These are phyloP conservation scores for Hymenoscyphus linearis DNA, from an alignment of 2,329 filamentous ascomycete species.

Conservation along the genomic window DNA sequence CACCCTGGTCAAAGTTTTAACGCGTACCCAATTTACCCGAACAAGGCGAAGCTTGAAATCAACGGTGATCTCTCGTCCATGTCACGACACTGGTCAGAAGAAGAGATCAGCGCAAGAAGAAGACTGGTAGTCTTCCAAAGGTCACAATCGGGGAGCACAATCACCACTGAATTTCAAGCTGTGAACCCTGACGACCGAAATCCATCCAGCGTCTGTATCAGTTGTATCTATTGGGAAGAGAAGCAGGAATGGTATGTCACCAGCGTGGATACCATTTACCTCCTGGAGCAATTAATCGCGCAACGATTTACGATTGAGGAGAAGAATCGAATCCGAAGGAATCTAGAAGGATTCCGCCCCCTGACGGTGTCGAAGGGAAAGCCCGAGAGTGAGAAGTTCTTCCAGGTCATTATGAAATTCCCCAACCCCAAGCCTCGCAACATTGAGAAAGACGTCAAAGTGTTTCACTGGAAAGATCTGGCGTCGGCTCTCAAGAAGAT, in stretches of 20 bases:
- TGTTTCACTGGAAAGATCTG: slow-evolving; percentile 93
- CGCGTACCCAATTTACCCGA: slow-evolving; percentile 64
- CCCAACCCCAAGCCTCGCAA: slow-evolving; percentile 92
- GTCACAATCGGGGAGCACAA: slow-evolving; percentile 73
- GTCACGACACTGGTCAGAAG: slow-evolving; percentile 74
- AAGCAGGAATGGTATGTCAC: slow-evolving; percentile 89
- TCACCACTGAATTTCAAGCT: slow-evolving; percentile 73
- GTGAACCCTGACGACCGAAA: slow-evolving; percentile 74
- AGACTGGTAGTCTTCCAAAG: slow-evolving; percentile 86
- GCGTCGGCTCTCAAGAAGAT: slow-evolving; percentile 91
- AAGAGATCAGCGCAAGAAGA: slow-evolving; percentile 74
- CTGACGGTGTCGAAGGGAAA: slow-evolving; percentile 92
- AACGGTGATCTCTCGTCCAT: slow-evolving; percentile 80
- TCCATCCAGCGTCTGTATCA: slow-evolving; percentile 85
- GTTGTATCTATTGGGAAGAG: slow-evolving; percentile 96
- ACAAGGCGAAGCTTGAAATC: slow-evolving; percentile 81
- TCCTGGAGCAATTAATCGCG: slow-evolving; percentile 86
- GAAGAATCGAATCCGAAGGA: slow-evolving; percentile 95
- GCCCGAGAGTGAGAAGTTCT: slow-evolving; percentile 89
- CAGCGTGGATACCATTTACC: slow-evolving; percentile 90
- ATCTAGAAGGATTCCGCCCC: slow-evolving; percentile 90
- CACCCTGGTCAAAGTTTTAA: slow-evolving; percentile 25
- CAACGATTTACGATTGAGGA: slow-evolving; percentile 91
- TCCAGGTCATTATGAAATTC: slow-evolving; percentile 98
- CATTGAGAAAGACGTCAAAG: slow-evolving; percentile 99